phyloP scores from a whole-genome alignment of 345 rosid species.

The Physaria fendleri region DNA sequence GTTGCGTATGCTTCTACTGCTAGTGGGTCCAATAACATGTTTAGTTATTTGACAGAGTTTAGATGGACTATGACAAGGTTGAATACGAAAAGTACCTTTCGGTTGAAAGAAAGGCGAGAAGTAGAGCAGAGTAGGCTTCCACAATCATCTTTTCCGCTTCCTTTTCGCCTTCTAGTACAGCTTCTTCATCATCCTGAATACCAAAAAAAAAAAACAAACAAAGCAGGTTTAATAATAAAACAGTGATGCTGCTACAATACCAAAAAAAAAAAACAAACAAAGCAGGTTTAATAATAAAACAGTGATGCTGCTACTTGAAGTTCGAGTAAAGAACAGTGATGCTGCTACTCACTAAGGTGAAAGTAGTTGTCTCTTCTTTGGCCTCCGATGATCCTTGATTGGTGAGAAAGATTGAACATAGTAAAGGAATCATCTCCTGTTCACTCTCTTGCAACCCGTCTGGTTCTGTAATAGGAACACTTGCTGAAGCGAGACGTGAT shows the following conservation, averaged over 20 bases:
- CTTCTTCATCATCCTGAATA: conserved; percentile 69
- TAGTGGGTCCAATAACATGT: too few relatives aligned
- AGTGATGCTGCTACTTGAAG: too few relatives aligned
- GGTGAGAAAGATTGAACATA: conserved; percentile 83
- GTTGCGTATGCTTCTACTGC: conserved; percentile 62
- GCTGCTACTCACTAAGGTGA: conserved; percentile 70
- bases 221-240: too few relatives aligned
- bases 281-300: neutral
- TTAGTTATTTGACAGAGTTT: too few relatives aligned
- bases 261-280: too few relatives aligned
- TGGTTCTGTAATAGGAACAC: conserved; percentile 45
- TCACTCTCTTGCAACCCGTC: conserved; percentile 45
- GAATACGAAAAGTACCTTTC: conserved; percentile 48
- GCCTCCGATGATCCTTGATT: conserved; percentile 61
- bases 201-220: too few relatives aligned
- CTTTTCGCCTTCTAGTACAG: conserved; percentile 74
- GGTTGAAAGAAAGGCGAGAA: conserved; percentile 87
- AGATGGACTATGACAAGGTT: too few relatives aligned
- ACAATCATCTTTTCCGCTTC: conserved; percentile 95
- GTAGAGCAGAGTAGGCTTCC: conserved; percentile 83
- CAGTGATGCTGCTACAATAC: too few relatives aligned
- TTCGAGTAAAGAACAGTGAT: too few relatives aligned
- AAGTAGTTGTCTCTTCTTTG: conserved; percentile 43
- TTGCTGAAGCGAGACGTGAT: conserved; percentile 70
- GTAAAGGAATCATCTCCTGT: conserved; percentile 56